These are phyloP conservation scores for Nymphaea thermarum DNA, from an alignment of 164 flowering plant species.

Conservation along the genomic window DNA sequence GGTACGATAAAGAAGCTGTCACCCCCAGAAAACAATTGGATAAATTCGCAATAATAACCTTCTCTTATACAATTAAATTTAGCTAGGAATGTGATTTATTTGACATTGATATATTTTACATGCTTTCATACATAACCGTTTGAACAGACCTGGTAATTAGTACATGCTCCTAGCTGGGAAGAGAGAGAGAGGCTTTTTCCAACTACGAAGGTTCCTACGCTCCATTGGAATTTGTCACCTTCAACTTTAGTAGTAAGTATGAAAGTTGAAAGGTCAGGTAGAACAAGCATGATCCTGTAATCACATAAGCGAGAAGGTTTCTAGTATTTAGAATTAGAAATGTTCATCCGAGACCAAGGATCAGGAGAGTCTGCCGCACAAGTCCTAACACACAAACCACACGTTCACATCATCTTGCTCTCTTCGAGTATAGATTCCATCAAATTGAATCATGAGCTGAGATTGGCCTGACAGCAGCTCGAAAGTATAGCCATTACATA, in stretches of 20 bases:
- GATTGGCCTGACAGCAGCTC: slow-evolving; percentile 43
- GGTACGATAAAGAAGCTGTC: slow-evolving; percentile 44
- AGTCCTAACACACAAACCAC: slow-evolving; percentile 72
- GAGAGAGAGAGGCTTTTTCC: slow-evolving; percentile 44
- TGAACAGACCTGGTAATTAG: slow-evolving; percentile 44
- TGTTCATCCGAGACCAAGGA: slow-evolving; percentile 57
- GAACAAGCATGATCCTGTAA: slow-evolving; percentile 59
- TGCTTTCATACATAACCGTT: slow-evolving; percentile 40
- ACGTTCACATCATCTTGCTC: slow-evolving; percentile 42
- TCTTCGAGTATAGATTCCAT: slow-evolving; percentile 65
- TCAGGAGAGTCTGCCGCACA: slow-evolving; percentile 40
- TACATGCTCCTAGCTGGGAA: slow-evolving; percentile 33
- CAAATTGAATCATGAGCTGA: slow-evolving; percentile 33
- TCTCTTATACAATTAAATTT: slow-evolving; percentile 43
- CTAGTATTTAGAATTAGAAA: slow-evolving; percentile 11
- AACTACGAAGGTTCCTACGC: slow-evolving; percentile 51
- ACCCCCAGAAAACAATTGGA: slow-evolving; percentile 26
- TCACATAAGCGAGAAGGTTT: slow-evolving; percentile 57
- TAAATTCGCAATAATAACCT: slow-evolving; percentile 32
- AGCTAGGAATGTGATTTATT: slow-evolving; percentile 16
- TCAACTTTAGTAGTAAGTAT: slow-evolving; percentile 28
- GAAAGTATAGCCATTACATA: slow-evolving; percentile 21
- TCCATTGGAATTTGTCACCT: slow-evolving; percentile 59
- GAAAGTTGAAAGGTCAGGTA: slow-evolving; percentile 46
- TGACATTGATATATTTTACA: slow-evolving; percentile 58